Conservation (phyloP, 163 green algal species). For the Chlamydomonas reinhardtii region DNA sequence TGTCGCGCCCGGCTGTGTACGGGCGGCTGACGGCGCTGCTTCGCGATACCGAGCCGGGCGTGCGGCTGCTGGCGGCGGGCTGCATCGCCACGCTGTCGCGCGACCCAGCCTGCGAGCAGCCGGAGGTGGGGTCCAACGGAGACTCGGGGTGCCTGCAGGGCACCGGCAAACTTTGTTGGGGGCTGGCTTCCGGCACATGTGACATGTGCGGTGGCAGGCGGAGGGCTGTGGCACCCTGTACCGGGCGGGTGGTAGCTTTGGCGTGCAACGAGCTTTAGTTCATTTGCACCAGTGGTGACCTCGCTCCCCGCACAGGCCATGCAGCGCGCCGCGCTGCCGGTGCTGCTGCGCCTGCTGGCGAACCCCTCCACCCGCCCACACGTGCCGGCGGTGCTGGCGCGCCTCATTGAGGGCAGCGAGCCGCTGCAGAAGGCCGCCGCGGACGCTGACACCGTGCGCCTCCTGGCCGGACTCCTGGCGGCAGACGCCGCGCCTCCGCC, state of each 20-base stretch:
- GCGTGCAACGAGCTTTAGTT: no score
- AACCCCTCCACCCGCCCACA: conserved; percentile 1
- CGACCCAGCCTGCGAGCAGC: neutral
- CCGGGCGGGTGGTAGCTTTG: no score
- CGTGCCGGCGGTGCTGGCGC: conserved; percentile 51
- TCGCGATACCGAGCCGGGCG: neutral
- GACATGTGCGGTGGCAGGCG: neutral
- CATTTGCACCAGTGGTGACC: no score
- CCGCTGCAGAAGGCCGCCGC: conserved; percentile 57
- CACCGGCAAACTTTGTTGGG: no score
- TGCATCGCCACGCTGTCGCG: conserved; percentile 43
- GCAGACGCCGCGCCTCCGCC: neutral
- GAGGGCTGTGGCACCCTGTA: neutral
- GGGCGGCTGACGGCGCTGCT: conserved; percentile 10
- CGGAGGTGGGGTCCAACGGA: neutral
- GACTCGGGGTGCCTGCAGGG: no score
- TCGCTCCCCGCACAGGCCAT: neutral
- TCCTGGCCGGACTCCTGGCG: conserved; percentile 51
- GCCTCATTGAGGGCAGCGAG: conserved; percentile 56
- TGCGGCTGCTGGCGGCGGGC: conserved; percentile 35
- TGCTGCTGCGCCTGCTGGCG: conserved; percentile 53
- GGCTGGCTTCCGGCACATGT: neutral
- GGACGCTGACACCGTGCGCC: conserved; percentile 52
- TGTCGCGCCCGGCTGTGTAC: neutral
- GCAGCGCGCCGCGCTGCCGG: conserved; percentile 44